A percentile compares a stretch with the other conserved stretches of the same genome.
These are phyloP conservation scores for Daldinia childiae DNA, from an alignment of 495 filamentous ascomycete species.

Conservation along the genomic window DNA sequence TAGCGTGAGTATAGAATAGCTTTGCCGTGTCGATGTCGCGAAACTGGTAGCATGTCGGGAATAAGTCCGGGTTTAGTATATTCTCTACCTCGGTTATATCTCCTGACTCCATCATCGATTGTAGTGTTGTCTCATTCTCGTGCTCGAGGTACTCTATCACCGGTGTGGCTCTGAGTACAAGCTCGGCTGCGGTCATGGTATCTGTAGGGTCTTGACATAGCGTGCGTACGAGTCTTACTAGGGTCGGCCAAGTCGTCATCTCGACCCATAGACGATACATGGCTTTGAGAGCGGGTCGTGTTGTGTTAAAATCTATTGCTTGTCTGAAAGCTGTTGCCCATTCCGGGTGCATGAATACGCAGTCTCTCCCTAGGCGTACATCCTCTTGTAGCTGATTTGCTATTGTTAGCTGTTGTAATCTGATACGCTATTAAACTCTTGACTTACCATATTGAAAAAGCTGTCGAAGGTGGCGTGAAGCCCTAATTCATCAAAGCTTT, in stretches of 20 bases:
- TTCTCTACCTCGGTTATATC: slow-evolving; percentile 39
- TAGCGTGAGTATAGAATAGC: slow-evolving; percentile 41
- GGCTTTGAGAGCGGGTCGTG: slow-evolving; percentile 29
- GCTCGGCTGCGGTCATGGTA: slow-evolving; percentile 37
- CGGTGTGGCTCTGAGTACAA: slow-evolving; percentile 33
- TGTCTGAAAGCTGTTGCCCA: slow-evolving; percentile 35
- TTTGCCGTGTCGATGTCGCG: slow-evolving; percentile 42
- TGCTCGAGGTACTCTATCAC: slow-evolving; percentile 33
- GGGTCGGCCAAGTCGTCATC: slow-evolving; percentile 41
- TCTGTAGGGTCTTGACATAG: slow-evolving; percentile 32
- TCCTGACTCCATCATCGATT: slow-evolving; percentile 25
- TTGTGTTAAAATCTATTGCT: slow-evolving; percentile 29
- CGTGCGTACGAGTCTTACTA: slow-evolving; percentile 34
- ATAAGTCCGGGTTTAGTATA: slow-evolving; percentile 21
- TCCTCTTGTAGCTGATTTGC: slow-evolving; percentile 47
- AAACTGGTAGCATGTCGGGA: slow-evolving; percentile 43
- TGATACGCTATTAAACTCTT: background rate
- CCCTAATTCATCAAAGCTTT: slow-evolving; percentile 32
- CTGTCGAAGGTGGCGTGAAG: slow-evolving; percentile 42
- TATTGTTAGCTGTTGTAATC: background rate
- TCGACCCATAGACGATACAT: slow-evolving; percentile 44
- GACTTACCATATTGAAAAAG: slow-evolving; percentile 45
- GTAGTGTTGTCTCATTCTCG: slow-evolving; percentile 33
- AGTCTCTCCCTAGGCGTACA: slow-evolving; percentile 42
- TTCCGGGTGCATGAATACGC: slow-evolving; percentile 38